Evolutionary conservation across 2,329 filamentous ascomycete species (phyloP).

Genomic region (Aphanoascus verrucosus): DNA sequence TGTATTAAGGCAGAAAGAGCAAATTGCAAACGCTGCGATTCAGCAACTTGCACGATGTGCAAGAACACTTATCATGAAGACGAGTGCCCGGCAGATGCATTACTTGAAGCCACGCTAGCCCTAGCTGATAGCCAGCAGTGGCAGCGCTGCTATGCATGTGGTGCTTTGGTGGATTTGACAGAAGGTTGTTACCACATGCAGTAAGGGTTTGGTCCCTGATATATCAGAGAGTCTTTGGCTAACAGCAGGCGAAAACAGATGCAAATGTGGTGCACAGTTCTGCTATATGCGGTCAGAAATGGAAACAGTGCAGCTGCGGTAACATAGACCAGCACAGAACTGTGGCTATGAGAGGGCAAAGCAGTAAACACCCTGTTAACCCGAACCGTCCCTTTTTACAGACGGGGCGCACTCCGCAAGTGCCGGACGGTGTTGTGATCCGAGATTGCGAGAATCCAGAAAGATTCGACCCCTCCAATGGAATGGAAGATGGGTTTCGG

Average conservation of each 20-base stretch:
- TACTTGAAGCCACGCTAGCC: slow-evolving; percentile 37
- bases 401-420: no score
- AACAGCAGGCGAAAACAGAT: neutral
- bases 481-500: no score
- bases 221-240: neutral
- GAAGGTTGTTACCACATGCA: slow-evolving; percentile 29
- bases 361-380: no score
- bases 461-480: no score
- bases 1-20: slow-evolving; percentile 15
- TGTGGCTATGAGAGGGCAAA: no score
- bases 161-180: slow-evolving; percentile 36
- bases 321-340: neutral
- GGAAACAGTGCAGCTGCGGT: neutral
- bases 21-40: slow-evolving; percentile 18
- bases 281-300: neutral
- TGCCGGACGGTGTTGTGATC: no score
- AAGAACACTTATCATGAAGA: slow-evolving; percentile 18
- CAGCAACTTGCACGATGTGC: slow-evolving; percentile 20
- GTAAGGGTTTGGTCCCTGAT: slow-evolving; percentile 16
- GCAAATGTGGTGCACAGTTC: neutral
- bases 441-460: no score
- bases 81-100: slow-evolving; percentile 21
- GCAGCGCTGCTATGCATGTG: slow-evolving; percentile 67
- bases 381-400: no score
- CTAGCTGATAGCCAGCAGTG: slow-evolving; percentile 58